Evolutionary conservation across 306 rosid species (phyloP).

Genomic region (Hippophae rhamnoides): DNA sequence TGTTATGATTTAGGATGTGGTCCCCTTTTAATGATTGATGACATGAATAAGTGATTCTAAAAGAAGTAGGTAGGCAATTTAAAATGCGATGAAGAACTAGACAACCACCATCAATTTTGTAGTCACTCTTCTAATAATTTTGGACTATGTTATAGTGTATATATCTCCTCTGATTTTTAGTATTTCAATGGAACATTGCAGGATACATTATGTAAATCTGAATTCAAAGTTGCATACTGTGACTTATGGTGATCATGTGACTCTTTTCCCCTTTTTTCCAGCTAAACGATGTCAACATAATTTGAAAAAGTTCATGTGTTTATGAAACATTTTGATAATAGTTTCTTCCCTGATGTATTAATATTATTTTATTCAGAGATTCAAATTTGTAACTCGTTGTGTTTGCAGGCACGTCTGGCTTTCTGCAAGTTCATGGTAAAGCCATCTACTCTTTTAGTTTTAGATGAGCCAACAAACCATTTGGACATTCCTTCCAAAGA

Average conservation of each 20-base stretch:
- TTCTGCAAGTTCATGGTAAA: conserved; percentile 97
- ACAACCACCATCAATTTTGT: conserved; percentile 9
- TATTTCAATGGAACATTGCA: neutral
- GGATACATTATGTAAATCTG: no score
- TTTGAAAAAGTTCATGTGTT: no score
- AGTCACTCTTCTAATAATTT: neutral
- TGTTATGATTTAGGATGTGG: no score
- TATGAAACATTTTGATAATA: no score
- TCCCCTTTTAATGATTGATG: no score
- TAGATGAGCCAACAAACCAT: conserved; percentile 98
- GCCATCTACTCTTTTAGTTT: conserved; percentile 76
- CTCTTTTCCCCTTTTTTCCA: no score
- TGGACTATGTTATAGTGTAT: no score
- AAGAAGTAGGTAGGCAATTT: no score
- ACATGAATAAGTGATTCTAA: no score
- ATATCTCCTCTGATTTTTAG: neutral
- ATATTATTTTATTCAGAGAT: conserved; percentile 1
- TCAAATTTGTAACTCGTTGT: conserved; percentile 15
- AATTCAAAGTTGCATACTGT: no score
- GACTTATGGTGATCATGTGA: no score
- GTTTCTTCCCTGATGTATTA: neutral
- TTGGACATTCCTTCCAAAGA: conserved; percentile 98
- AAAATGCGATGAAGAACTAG: conserved; percentile 7
- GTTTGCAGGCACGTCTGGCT: conserved; percentile 83
- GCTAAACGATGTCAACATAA: no score